These are phyloP conservation scores for Fragilaria radians DNA, from an alignment of 108 stramenopile species.

Conservation along the genomic window DNA sequence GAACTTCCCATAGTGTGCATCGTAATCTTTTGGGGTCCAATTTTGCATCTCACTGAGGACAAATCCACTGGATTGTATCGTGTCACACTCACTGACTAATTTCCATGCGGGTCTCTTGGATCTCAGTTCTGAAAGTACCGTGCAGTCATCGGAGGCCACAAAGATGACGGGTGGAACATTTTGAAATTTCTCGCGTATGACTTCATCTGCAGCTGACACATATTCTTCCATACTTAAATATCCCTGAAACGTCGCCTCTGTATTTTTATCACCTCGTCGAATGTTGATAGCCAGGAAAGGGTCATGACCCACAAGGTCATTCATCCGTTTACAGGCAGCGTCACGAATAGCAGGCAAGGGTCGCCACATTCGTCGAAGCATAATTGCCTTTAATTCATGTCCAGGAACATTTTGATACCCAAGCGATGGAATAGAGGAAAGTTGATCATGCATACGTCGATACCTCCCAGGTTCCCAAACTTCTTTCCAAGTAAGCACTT, in stretches of 20 bases:
- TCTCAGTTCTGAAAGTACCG: background rate
- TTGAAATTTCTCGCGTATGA: background rate
- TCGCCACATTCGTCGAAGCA: background rate
- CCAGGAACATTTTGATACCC: background rate
- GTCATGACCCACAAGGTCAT: background rate
- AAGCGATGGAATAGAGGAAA: background rate
- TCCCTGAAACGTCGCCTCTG: background rate
- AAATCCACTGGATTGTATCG: background rate
- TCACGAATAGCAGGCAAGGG: background rate
- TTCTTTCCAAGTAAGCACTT: background rate
- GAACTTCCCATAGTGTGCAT: background rate
- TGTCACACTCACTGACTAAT: background rate
- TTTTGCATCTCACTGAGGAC: background rate
- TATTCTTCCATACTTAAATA: background rate
- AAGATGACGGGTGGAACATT: background rate
- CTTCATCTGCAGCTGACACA: background rate
- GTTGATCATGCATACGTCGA: background rate
- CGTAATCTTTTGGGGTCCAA: background rate
- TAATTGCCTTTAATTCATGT: background rate
- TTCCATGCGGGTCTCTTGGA: background rate
- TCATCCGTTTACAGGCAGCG: background rate
- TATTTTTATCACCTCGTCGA: background rate
- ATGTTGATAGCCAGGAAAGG: background rate
- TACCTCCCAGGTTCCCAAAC: background rate
- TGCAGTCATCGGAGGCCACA: background rate